A percentile compares a stretch with the other conserved stretches of the same genome.
phyloP scores from a whole-genome alignment of 129 eudicot genomes.

The Lonicera japonica region DNA sequence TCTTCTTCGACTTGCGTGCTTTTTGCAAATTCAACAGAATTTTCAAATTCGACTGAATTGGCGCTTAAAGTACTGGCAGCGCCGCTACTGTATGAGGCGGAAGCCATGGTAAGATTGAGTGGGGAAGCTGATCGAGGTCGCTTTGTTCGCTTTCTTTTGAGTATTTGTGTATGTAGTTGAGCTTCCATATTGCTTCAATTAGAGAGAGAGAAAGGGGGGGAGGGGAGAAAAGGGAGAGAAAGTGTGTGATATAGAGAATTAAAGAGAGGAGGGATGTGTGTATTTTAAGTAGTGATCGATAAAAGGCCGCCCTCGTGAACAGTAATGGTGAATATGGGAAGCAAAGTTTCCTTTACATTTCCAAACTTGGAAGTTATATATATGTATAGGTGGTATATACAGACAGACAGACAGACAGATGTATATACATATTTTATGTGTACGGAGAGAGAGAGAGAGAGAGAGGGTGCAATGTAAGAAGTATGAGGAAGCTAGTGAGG shows the following conservation, averaged over 20 bases:
- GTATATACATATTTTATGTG: constrained; percentile 7
- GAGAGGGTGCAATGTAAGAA: neutral
- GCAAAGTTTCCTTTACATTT: constrained; percentile 40
- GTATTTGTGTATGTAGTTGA: constrained; percentile 27
- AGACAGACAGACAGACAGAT: too few species aligned
- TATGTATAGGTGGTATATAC: constrained; percentile 2
- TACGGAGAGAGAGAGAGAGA: constrained; percentile 9
- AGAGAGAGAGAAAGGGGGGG: constrained; percentile 12
- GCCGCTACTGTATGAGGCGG: constrained; percentile 22
- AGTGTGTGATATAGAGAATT: constrained; percentile 14
- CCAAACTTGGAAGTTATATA: constrained; percentile 43
- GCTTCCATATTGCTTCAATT: constrained; percentile 18
- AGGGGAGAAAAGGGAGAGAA: constrained; percentile 19
- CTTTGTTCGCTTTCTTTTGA: constrained; percentile 67
- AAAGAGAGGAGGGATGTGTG: constrained; percentile 12
- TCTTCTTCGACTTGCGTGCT: constrained; percentile 59
- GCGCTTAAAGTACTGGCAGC: constrained; percentile 10
- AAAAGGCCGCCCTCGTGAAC: constrained; percentile 38
- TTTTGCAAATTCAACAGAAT: constrained; percentile 18
- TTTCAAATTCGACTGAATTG: neutral
- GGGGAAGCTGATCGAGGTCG: constrained; percentile 50
- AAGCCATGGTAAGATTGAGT: constrained; percentile 50
- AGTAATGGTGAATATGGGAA: constrained; percentile 31
- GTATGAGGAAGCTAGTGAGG: constrained; percentile 4
- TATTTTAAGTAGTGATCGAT: constrained; percentile 1